phyloP scores from a whole-genome alignment of 2,329 filamentous ascomycete genomes.

The Cordyceps militaris region DNA sequence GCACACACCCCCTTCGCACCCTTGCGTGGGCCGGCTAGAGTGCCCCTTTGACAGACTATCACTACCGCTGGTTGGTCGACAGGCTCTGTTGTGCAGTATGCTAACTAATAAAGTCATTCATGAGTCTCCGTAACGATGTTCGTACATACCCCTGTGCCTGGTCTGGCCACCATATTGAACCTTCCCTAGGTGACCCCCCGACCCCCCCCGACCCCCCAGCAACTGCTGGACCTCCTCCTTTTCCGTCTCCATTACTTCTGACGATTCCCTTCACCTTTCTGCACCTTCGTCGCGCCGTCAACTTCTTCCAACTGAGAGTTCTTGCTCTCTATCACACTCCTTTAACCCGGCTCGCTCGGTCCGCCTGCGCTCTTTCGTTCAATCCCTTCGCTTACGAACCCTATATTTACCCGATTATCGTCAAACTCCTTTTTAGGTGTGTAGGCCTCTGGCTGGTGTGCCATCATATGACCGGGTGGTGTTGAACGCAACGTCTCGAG shows the following conservation, averaged over 20 bases:
- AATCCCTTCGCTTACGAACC: constrained; percentile 20
- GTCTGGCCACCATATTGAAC: background rate
- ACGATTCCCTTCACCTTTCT: background rate
- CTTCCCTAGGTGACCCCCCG: background rate
- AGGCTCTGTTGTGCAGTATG: background rate
- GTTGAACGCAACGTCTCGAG: background rate
- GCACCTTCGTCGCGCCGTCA: constrained; percentile 15
- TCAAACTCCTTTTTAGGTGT: background rate
- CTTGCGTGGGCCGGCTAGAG: background rate
- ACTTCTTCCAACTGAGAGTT: constrained; percentile 47
- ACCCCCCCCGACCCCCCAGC: background rate
- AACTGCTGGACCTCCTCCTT: constrained; percentile 2
- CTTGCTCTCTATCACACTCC: constrained; percentile 49
- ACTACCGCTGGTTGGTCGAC: background rate
- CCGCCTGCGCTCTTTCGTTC: constrained; percentile 25
- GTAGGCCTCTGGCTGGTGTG: background rate
- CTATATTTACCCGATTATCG: constrained; percentile 12
- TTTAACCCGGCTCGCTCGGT: constrained; percentile 30
- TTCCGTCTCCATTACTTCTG: constrained; percentile 1
- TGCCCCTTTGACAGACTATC: background rate
- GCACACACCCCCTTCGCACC: background rate
- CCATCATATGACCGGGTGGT: background rate
- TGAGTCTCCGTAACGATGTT: no score
- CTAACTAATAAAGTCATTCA: no score
- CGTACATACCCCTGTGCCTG: background rate